Evolutionary conservation across 257 asterid genomes (phyloP), one percentile per base, ranked within the genome.

Genomic region (Lithospermum erythrorhizon): DNA sequence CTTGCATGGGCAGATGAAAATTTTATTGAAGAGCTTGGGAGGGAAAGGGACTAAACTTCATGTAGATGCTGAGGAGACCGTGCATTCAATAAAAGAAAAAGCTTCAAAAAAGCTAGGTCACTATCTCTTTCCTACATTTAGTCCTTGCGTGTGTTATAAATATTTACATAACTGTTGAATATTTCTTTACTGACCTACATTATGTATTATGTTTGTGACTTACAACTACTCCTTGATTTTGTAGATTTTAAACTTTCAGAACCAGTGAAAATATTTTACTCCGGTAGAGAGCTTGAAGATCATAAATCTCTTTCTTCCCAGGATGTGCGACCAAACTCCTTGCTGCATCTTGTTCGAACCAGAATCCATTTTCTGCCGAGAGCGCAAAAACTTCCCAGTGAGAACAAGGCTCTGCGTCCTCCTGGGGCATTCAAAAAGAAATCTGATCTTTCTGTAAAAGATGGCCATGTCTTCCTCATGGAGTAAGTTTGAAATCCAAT

Each of bases 351-450:
- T 70, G 84, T 93, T 76, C 94, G 99, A 69, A 84, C 97, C 49
- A 93, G 78, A 76, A 69, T 93, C 73, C 83, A 89, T 72, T 72
- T 81, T 55, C 67, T 93, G 76, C 96, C 94, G 14, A 79, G 96
- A 70, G 97, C 99, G 62, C 99, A 89, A 75, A 93, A 83, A 79
- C 89, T 93, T 68, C 99, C 99, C 19, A 91, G 99, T 51, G 94
- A 84, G 78, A 89, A 93, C 78, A 93, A 84, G 81, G 89, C 99
- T 57, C 66, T 77, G 73, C 97, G 97, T 62, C 99, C 99, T 70
- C 99, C 99, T 65, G 99, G 99, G 70, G 99, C 99, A 52, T 93
- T 93, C 75, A 93, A 89, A 86, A 93, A 89, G 77, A 93, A 86
- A 78, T 81, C 99, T 51, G 99, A 93, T 78, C 96, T 93, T 70